Evolutionary conservation across 495 filamentous ascomycete species (phyloP), one percentile per base, ranked within the genome.

Genomic region (Aspergillus asperescens): DNA sequence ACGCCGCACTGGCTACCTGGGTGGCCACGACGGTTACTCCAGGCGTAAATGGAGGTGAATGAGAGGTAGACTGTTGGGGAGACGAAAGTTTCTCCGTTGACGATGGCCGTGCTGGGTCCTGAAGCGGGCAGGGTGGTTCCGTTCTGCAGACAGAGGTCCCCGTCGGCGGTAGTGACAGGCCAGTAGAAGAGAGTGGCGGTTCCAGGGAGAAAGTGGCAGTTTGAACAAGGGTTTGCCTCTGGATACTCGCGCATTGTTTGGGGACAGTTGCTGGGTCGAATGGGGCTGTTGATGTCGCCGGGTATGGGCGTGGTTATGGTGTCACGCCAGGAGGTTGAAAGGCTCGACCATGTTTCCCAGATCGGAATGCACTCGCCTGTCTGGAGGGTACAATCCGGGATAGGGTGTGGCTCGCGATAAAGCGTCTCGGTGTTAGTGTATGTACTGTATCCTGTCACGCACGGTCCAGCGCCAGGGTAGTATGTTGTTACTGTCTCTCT

Each of bases 101-200:
- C 47, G 29, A 65, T 18, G 48, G 60, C 62, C 8, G 62, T 65
- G 43, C 50, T 65, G 19, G 57, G 55, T 6, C 57, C 58, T 0
- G 60, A 53, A 0, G 57, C 45, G 6, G 57, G 46, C 24, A 65
- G 28, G 28, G 60, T 65, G 29, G 51, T 58, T 46, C 62, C 62
- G 38, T 58, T 53, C 42, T 61, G 54, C 27, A 49, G 50, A 49
- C 59, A 65, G 29, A 62, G 56, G 28, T 60, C 62, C n/a, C 62
- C 62, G 19, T n/a, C 25, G 2, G 42, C 47, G 27, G 62, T 62
- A 18, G 48, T 53, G 23, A 58, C 58, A 12, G 62, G 62, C 62
- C 62, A 65, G 57, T 62, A 65, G 44, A 61, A 65, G 37, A 65
- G 43, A n/a, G 62, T 65, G 7, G 62, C 62, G 4, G 53, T 57